A percentile compares a stretch with the other conserved stretches of the same genome.
These are phyloP conservation scores for Kuraishia hungarica DNA, from an alignment of 805 yeast species.

Conservation along the genomic window DNA sequence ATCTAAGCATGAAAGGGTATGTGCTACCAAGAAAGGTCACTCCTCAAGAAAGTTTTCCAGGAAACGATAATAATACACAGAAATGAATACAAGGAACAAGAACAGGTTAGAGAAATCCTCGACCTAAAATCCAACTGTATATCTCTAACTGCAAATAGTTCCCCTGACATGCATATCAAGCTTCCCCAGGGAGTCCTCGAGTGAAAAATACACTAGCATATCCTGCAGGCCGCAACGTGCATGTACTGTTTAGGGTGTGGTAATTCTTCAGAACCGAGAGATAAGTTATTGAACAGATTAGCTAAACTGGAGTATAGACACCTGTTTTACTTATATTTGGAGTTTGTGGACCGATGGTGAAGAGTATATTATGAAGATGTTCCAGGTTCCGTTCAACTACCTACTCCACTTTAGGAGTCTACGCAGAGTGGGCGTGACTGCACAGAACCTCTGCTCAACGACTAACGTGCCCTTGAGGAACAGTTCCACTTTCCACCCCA, in stretches of 20 bases:
- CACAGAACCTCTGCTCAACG: not conserved
- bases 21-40: not conserved
- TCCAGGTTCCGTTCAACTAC: not conserved
- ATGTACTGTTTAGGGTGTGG: not conserved
- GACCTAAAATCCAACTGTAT: not conserved
- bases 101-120: too few species aligned
- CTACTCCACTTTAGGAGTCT: not conserved
- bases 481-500: slow-evolving; percentile 15
- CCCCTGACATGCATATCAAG: not conserved
- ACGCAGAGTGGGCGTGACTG: not conserved
- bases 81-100: not conserved
- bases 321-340: not conserved
- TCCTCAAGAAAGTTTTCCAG: not conserved
- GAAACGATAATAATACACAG: too few species aligned
- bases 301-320: not conserved
- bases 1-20: not conserved
- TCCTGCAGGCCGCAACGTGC: not conserved
- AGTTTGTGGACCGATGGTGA: not conserved
- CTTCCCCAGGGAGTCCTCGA: not conserved
- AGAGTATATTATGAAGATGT: not conserved
- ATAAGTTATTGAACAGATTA: not conserved
- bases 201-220: not conserved
- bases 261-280: not conserved
- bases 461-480: not conserved
- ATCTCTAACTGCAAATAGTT: not conserved